Evolutionary conservation across 441 rosid genomes (phyloP).

Genomic region (Bocquillonia castaneifolia): DNA sequence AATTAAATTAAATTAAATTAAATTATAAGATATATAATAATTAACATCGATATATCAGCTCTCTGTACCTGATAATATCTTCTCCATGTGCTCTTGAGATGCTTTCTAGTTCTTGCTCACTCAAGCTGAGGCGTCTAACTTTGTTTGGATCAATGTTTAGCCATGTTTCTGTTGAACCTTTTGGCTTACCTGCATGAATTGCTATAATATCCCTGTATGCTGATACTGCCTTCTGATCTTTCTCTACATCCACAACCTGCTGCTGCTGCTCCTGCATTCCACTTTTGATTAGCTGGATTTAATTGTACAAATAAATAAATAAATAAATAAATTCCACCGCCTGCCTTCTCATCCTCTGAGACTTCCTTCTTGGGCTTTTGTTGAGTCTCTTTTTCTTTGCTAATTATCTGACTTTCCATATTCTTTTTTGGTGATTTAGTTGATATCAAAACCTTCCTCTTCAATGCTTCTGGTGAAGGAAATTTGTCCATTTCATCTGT

Average conservation of each 20-base stretch:
- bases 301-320: constrained; percentile 36
- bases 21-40: background rate
- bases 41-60: too few relatives aligned
- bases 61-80: constrained; percentile 49
- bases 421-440: constrained; percentile 74
- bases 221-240: constrained; percentile 33
- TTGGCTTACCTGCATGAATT: constrained; percentile 86
- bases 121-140: constrained; percentile 79
- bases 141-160: constrained; percentile 58
- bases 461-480: constrained; percentile 67
- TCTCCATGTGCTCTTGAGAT: constrained; percentile 43
- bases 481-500: constrained; percentile 35
- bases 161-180: constrained; percentile 62
- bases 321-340: too few relatives aligned
- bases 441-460: constrained; percentile 58
- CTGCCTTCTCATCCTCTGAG: too few relatives aligned
- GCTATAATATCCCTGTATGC: constrained; percentile 70
- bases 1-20: background rate
- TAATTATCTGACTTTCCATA: too few relatives aligned
- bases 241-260: constrained; percentile 35
- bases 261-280: constrained; percentile 38
- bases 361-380: too few relatives aligned
- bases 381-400: too few relatives aligned
- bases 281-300: constrained; percentile 35
- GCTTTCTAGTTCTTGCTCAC: constrained; percentile 73